Conservation (phyloP, 768 basidiomycete genomes). For the Tephrocybe sp. region DNA sequence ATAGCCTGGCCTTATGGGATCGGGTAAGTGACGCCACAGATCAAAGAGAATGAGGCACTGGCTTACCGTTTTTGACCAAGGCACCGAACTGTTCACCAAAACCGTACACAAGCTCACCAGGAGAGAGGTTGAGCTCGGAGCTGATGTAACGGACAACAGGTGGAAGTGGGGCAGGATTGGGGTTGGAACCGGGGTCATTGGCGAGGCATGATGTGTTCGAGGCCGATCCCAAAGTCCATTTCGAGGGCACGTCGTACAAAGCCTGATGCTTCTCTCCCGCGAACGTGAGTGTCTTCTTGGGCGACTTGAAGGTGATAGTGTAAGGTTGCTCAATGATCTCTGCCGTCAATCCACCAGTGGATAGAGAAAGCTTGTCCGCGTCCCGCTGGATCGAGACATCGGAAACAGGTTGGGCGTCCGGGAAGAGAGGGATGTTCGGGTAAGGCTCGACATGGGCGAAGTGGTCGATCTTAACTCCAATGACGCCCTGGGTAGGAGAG, state of each 20-base stretch:
- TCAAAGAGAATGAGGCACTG: constrained; percentile 16
- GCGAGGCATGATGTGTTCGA: constrained; percentile 58
- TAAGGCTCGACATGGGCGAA: constrained; percentile 44
- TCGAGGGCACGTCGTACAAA: constrained; percentile 54
- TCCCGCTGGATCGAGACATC: constrained; percentile 38
- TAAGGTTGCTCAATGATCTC: constrained; percentile 62
- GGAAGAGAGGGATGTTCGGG: constrained; percentile 60
- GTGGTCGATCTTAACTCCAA: constrained; percentile 58
- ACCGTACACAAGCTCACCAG: constrained; percentile 73
- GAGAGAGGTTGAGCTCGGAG: constrained; percentile 63
- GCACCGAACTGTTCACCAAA: constrained; percentile 76
- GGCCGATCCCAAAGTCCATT: constrained; percentile 51
- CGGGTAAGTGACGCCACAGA: constrained; percentile 13
- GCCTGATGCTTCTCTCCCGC: constrained; percentile 58
- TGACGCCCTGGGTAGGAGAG: constrained; percentile 54
- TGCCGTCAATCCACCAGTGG: constrained; percentile 51
- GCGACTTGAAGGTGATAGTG: constrained; percentile 60
- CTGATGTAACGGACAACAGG: constrained; percentile 47
- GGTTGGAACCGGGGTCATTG: constrained; percentile 59
- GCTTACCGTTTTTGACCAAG: constrained; percentile 74
- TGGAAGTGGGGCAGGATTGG: constrained; percentile 42
- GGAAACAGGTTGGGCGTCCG: constrained; percentile 51
- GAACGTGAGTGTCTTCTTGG: constrained; percentile 43
- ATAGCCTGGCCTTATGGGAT: constrained; percentile 47
- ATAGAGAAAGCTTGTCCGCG: constrained; percentile 31